phyloP scores from a whole-genome alignment of 148 eudicot genomes.

The Fallopia convolvulus region DNA sequence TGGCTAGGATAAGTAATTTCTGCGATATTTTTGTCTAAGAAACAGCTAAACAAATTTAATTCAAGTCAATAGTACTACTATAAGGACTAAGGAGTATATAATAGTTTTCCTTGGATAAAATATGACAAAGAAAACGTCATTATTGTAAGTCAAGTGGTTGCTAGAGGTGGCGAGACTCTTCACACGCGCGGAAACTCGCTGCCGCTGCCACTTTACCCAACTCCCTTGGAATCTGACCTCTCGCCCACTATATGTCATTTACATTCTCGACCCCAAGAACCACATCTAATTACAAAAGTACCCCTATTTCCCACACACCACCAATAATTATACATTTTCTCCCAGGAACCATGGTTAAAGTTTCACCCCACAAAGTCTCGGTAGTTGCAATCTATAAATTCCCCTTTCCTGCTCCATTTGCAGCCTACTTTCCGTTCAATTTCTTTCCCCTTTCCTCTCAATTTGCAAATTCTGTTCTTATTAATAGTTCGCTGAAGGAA shows the following conservation, averaged over 20 bases:
- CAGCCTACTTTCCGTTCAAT: background rate
- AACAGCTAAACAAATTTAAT: no score
- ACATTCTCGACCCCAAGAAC: background rate
- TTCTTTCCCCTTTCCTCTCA: background rate
- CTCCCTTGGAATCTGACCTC: constrained; percentile 9
- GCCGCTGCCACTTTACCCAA: constrained; percentile 8
- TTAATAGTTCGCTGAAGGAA: no score
- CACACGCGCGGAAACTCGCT: constrained; percentile 13
- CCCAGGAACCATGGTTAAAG: background rate
- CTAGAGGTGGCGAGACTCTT: background rate
- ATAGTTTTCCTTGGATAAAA: background rate
- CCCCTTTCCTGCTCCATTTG: constrained; percentile 1
- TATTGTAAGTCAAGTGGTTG: background rate
- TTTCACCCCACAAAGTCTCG: background rate
- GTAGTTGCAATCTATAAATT: constrained; percentile 1
- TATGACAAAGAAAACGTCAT: background rate
- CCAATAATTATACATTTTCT: background rate
- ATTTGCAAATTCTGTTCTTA: no score
- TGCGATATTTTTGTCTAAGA: no score
- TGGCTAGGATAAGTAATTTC: no score
- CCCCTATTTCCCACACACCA: background rate
- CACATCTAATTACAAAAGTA: background rate
- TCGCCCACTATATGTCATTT: background rate
- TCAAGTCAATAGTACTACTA: no score
- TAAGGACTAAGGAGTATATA: no score